These are phyloP conservation scores for Blastobotrys robertii DNA, from an alignment of 805 yeast genomes.

Conservation along the genomic window DNA sequence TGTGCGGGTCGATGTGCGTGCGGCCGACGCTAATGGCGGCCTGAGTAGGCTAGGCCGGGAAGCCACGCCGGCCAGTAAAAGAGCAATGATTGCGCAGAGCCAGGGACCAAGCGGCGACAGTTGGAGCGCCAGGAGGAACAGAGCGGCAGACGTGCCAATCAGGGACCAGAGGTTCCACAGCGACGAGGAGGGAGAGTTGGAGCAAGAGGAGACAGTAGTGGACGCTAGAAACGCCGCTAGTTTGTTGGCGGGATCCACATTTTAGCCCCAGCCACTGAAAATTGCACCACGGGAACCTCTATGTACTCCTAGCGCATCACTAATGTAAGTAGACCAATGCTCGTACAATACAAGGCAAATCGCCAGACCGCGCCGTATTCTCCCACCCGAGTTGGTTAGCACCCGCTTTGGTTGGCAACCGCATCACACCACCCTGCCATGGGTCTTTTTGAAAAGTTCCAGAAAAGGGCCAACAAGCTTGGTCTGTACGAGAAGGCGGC, in stretches of 20 bases:
- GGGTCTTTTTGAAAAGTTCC: slow-evolving; percentile 29
- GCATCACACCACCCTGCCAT: slow-evolving; percentile 9
- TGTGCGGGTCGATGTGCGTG: slow-evolving; percentile 60
- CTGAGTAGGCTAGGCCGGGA: slow-evolving; percentile 76
- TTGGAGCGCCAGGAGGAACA: slow-evolving; percentile 48
- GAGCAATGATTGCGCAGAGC: slow-evolving; percentile 27
- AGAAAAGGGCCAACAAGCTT: slow-evolving; percentile 19
- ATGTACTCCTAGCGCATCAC: no score
- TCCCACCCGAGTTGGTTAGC: neutral
- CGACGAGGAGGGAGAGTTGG: slow-evolving; percentile 18
- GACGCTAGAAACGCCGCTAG: slow-evolving; percentile 83
- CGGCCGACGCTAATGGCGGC: slow-evolving; percentile 71
- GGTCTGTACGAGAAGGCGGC: slow-evolving; percentile 22
- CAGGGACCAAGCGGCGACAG: slow-evolving; percentile 45
- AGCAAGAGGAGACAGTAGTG: slow-evolving; percentile 32
- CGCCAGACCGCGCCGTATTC: no score
- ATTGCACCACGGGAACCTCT: no score
- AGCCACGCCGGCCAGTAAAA: slow-evolving; percentile 32
- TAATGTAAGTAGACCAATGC: no score
- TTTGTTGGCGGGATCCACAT: slow-evolving; percentile 66
- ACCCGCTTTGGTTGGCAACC: neutral
- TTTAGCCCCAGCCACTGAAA: slow-evolving; percentile 20
- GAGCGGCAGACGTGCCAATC: slow-evolving; percentile 11
- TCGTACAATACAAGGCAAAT: neutral
- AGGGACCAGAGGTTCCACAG: slow-evolving; percentile 6